Evolutionary conservation across 2,329 filamentous ascomycete genomes (phyloP).

Genomic region (Chalaropsis ovoidea): DNA sequence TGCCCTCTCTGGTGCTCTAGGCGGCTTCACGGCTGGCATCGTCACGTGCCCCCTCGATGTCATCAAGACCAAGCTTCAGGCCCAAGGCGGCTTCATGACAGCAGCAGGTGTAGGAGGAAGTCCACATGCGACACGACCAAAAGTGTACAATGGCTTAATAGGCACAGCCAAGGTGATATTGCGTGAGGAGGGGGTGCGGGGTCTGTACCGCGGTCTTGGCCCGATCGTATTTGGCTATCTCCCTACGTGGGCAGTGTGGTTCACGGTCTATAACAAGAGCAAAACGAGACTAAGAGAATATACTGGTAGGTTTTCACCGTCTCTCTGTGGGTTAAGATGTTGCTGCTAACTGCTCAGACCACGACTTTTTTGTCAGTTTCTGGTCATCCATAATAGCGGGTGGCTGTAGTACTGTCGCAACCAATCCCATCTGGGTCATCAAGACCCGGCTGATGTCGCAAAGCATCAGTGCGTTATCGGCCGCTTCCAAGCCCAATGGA

Average conservation of each 20-base stretch:
- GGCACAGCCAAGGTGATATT: constrained; percentile 82
- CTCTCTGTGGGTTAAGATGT: not conserved
- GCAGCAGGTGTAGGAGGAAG: constrained; percentile 39
- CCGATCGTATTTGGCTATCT: constrained; percentile 93
- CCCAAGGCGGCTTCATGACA: constrained; percentile 66
- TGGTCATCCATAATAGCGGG: constrained; percentile 87
- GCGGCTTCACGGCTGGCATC: constrained; percentile 84
- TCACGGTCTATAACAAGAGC: constrained; percentile 88
- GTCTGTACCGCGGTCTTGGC: constrained; percentile 85
- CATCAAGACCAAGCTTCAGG: constrained; percentile 96
- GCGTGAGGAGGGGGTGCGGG: constrained; percentile 75
- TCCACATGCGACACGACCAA: constrained; percentile 41
- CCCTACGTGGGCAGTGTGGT: constrained; percentile 96
- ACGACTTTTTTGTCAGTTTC: constrained; percentile 54
- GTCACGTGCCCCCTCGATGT: constrained; percentile 96
- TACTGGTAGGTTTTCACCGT: constrained; percentile 43
- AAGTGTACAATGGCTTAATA: constrained; percentile 73
- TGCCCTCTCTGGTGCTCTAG: constrained; percentile 75
- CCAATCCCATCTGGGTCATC: constrained; percentile 98
- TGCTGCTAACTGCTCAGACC: constrained; percentile 23
- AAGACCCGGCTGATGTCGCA: constrained; percentile 98
- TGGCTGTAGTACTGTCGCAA: constrained; percentile 83
- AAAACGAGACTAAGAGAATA: constrained; percentile 62
- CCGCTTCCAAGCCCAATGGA: constrained; percentile 33
- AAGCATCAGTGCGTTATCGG: constrained; percentile 38